phyloP scores from a whole-genome alignment of 108 stramenopile species.

The Fistulifera pelliculosa region DNA sequence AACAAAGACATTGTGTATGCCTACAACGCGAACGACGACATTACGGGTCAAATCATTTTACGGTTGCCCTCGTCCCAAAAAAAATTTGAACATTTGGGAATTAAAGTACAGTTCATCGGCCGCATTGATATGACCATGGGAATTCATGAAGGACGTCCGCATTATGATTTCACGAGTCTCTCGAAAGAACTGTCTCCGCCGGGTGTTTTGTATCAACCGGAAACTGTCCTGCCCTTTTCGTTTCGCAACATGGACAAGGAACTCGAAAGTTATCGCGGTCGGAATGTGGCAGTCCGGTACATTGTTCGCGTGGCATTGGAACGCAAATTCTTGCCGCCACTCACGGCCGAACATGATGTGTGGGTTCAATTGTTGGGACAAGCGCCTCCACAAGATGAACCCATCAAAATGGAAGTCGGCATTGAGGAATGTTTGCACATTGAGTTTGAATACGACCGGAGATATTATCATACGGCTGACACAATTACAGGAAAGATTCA shows the following conservation, averaged over 20 bases:
- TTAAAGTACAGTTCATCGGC: constrained; percentile 95
- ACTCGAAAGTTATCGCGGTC: constrained; percentile 88
- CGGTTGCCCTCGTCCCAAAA: constrained; percentile 87
- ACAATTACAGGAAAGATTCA: constrained; percentile 95
- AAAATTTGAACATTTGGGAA: constrained; percentile 88
- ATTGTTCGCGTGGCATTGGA: constrained; percentile 87
- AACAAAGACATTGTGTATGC: constrained; percentile 27
- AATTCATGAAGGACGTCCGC: constrained; percentile 64
- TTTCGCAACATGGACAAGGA: constrained; percentile 84
- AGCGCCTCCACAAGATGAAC: constrained; percentile 66
- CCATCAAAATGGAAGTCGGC: constrained; percentile 99
- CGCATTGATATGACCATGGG: constrained; percentile 92
- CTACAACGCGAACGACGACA: constrained; percentile 56
- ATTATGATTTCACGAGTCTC: constrained; percentile 90
- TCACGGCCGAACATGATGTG: constrained; percentile 86
- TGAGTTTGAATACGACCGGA: constrained; percentile 97
- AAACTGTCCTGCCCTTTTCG: constrained; percentile 70
- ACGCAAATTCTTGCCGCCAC: constrained; percentile 78
- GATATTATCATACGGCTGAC: constrained; percentile 87
- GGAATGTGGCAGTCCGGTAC: constrained; percentile 95
- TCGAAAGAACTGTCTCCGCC: constrained; percentile 92
- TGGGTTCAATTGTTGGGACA: constrained; percentile 72
- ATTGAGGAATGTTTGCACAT: constrained; percentile 99
- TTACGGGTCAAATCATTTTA: constrained; percentile 79
- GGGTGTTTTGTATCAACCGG: constrained; percentile 71